A percentile compares a stretch with the other conserved stretches of the same genome.
These are phyloP conservation scores for Neurospora intermedia DNA, from an alignment of 495 filamentous ascomycete species.

Conservation along the genomic window DNA sequence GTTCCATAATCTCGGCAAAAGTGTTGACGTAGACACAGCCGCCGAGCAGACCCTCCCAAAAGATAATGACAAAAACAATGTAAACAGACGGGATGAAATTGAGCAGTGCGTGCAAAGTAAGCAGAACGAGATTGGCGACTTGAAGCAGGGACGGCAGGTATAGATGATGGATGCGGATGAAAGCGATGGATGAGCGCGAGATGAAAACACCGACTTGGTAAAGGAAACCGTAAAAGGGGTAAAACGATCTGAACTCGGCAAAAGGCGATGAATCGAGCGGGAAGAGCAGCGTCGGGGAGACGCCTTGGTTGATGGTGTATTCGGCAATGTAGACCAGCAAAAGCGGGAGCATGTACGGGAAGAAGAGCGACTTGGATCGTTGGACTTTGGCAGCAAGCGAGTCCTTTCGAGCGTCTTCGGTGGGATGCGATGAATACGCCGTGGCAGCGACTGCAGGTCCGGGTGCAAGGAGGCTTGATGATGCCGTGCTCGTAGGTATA, in stretches of 20 bases:
- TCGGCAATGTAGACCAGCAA: slow-evolving; percentile 89
- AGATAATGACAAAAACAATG: slow-evolving; percentile 70
- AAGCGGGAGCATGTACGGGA: slow-evolving; percentile 73
- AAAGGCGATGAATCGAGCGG: slow-evolving; percentile 68
- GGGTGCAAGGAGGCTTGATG: slow-evolving; percentile 30
- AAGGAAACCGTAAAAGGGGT: slow-evolving; percentile 78
- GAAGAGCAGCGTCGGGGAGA: slow-evolving; percentile 82
- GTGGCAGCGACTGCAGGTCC: slow-evolving; percentile 21
- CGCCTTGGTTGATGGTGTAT: slow-evolving; percentile 93
- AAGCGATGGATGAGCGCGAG: slow-evolving; percentile 80
- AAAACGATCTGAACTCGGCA: slow-evolving; percentile 71
- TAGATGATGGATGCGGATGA: slow-evolving; percentile 67
- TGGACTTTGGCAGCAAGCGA: slow-evolving; percentile 37
- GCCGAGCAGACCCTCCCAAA: slow-evolving; percentile 91
- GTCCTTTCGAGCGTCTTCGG: slow-evolving; percentile 8
- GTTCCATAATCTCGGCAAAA: slow-evolving; percentile 83
- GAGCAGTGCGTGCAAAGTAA: slow-evolving; percentile 66
- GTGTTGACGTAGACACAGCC: slow-evolving; percentile 92
- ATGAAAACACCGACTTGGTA: slow-evolving; percentile 94
- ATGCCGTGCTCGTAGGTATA: slow-evolving; percentile 11
- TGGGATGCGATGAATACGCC: slow-evolving; percentile 5
- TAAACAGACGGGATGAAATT: slow-evolving; percentile 76
- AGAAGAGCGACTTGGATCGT: slow-evolving; percentile 33
- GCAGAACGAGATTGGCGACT: slow-evolving; percentile 59
- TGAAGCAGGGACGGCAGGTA: slow-evolving; percentile 83